A percentile compares a stretch with the other conserved stretches of the same genome.
These are phyloP conservation scores for Xenosphaeropsis pyriputrescens DNA, from an alignment of 2,329 filamentous ascomycete species.

Conservation along the genomic window DNA sequence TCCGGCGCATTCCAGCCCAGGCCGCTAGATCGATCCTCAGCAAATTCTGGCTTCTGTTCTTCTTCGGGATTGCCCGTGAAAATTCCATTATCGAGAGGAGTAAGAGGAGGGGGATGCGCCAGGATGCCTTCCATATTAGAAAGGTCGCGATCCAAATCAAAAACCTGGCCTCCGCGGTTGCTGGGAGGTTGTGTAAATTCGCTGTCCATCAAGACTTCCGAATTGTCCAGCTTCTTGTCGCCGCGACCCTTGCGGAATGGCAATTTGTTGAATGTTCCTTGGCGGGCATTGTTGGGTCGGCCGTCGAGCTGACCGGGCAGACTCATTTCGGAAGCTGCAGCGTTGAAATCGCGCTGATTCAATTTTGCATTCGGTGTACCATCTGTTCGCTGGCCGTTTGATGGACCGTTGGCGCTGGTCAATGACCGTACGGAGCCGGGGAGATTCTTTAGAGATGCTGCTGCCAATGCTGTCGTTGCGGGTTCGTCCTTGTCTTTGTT, in stretches of 20 bases:
- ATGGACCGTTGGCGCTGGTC: conserved; percentile 16
- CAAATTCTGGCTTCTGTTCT: conserved; percentile 20
- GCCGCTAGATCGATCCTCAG: conserved; percentile 16
- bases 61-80: conserved; percentile 26
- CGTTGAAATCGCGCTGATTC: conserved; percentile 15
- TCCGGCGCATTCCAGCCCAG: conserved; percentile 86
- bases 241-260: conserved; percentile 45
- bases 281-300: conserved; percentile 6
- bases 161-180: conserved; percentile 45
- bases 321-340: conserved; percentile 13
- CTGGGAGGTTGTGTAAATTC: conserved; percentile 6
- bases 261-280: conserved; percentile 32
- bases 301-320: conserved; percentile 7
- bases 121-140: conserved; percentile 87
- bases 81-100: conserved; percentile 49
- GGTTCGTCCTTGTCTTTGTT: conserved; percentile 40
- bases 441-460: conserved; percentile 28
- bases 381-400: not conserved
- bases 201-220: conserved; percentile 31
- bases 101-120: conserved; percentile 52
- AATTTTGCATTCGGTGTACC: conserved; percentile 10
- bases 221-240: conserved; percentile 31
- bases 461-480: conserved; percentile 8
- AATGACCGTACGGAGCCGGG: conserved; percentile 39
- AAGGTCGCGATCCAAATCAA: conserved; percentile 75